These are phyloP conservation scores for Fusarium buharicum DNA, from an alignment of 2,329 filamentous ascomycete genomes.

Conservation along the genomic window DNA sequence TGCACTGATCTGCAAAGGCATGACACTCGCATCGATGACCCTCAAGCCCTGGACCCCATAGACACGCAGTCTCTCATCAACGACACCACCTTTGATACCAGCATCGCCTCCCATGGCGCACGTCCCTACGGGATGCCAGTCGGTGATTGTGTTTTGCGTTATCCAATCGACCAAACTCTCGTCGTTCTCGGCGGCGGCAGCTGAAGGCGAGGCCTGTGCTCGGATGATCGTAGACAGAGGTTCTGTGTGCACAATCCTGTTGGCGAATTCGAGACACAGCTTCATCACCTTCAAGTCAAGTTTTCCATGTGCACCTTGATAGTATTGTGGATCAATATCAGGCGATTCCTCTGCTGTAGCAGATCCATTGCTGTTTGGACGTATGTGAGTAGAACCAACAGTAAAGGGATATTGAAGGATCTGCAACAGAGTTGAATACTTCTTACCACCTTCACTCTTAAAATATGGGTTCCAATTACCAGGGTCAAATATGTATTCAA, in stretches of 20 bases:
- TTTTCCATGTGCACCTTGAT: slow-evolving; percentile 51
- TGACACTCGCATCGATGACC: slow-evolving; percentile 47
- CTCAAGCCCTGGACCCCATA: slow-evolving; percentile 46
- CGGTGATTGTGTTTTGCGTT: slow-evolving; percentile 45
- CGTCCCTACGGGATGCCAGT: slow-evolving; percentile 55
- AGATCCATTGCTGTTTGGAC: slow-evolving; percentile 18
- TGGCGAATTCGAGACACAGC: slow-evolving; percentile 52
- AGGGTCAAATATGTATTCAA: slow-evolving; percentile 61
- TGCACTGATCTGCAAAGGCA: slow-evolving; percentile 45
- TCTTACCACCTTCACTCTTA: slow-evolving; percentile 50
- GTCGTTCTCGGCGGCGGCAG: slow-evolving; percentile 27
- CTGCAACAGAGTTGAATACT: slow-evolving; percentile 60
- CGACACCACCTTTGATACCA: slow-evolving; percentile 48
- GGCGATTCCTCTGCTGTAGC: slow-evolving; percentile 45
- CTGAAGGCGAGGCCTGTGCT: slow-evolving; percentile 41
- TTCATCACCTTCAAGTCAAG: slow-evolving; percentile 58
- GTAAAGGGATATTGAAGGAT: slow-evolving; percentile 64
- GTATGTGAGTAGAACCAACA: slow-evolving; percentile 59
- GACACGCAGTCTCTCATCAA: slow-evolving; percentile 46
- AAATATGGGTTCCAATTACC: slow-evolving; percentile 59
- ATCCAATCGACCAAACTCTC: slow-evolving; percentile 43
- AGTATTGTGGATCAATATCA: slow-evolving; percentile 57
- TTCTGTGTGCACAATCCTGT: slow-evolving; percentile 52
- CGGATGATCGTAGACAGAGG: slow-evolving; percentile 54
- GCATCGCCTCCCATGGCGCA: slow-evolving; percentile 49